phyloP scores from a whole-genome alignment of 169 alveolate genomes.

The Babesia divergens region DNA sequence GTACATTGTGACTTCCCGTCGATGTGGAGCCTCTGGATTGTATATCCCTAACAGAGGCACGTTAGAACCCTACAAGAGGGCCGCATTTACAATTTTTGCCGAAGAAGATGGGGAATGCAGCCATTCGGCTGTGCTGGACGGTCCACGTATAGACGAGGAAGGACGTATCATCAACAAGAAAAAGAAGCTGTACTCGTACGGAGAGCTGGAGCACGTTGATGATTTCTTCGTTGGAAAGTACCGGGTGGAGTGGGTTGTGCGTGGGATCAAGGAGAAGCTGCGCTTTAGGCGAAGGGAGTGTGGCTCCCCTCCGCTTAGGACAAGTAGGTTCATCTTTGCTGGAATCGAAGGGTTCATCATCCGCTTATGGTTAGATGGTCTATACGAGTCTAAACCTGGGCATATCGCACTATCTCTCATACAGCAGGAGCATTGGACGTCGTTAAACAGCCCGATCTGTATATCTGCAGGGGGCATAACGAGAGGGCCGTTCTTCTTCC shows the following conservation, averaged over 20 bases:
- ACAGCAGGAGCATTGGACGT: constrained; percentile 61
- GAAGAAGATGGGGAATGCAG: no score
- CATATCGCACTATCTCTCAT: constrained; percentile 45
- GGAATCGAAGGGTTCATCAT: constrained; percentile 61
- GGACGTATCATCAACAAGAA: constrained; percentile 55
- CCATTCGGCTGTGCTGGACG: constrained; percentile 11
- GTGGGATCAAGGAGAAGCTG: constrained; percentile 61
- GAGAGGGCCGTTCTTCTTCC: constrained; percentile 62
- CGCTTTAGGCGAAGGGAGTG: constrained; percentile 45
- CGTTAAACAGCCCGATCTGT: constrained; percentile 47
- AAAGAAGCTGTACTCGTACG: constrained; percentile 52
- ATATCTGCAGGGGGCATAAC: constrained; percentile 34
- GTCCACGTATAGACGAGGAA: constrained; percentile 42
- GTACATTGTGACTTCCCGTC: no score
- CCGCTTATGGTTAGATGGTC: constrained; percentile 60
- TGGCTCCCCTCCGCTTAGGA: constrained; percentile 44
- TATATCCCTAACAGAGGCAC: no score
- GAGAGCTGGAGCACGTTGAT: constrained; percentile 53
- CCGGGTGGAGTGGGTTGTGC: constrained; percentile 58
- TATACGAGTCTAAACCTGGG: constrained; percentile 26
- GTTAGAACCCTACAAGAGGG: no score
- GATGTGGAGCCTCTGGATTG: no score
- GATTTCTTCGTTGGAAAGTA: constrained; percentile 60
- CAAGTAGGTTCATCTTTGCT: constrained; percentile 59
- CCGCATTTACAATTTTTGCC: no score